These are phyloP conservation scores for Colletotrichum aenigma DNA, from an alignment of 2,329 filamentous ascomycete species.

Conservation along the genomic window DNA sequence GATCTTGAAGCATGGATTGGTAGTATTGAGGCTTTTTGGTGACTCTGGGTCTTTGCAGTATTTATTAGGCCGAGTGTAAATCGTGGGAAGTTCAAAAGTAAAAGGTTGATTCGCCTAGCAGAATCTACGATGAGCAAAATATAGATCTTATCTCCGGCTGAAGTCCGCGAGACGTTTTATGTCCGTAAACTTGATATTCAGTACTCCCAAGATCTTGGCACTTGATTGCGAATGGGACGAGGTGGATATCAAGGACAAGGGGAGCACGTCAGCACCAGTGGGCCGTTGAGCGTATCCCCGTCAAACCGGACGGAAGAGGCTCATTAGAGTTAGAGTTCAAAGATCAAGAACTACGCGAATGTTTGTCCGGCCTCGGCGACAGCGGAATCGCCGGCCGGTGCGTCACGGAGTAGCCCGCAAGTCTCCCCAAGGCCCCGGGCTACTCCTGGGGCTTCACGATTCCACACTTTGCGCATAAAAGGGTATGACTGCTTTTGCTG, in stretches of 20 bases:
- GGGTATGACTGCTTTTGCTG: background rate
- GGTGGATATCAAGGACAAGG: background rate
- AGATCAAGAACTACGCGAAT: background rate
- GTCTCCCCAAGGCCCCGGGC: background rate
- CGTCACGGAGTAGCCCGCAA: background rate
- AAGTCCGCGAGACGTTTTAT: background rate
- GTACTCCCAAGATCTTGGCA: background rate
- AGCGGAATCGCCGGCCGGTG: background rate
- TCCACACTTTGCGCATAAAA: too few species aligned
- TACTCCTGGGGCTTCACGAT: background rate
- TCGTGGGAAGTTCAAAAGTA: background rate
- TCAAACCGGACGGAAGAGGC: background rate
- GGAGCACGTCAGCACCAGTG: background rate
- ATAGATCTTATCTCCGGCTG: background rate
- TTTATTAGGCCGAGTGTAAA: background rate
- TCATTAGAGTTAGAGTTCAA: background rate
- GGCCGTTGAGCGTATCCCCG: fast-evolving
- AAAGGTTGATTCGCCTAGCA: background rate
- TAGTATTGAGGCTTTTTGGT: background rate
- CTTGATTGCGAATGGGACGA: background rate
- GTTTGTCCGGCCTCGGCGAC: background rate
- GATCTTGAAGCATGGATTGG: background rate
- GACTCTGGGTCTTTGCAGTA: background rate
- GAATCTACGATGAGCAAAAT: fast-evolving
- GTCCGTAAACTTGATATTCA: background rate